These are phyloP conservation scores for Erodium maritimum DNA, from an alignment of 345 rosid genomes.

Conservation along the genomic window DNA sequence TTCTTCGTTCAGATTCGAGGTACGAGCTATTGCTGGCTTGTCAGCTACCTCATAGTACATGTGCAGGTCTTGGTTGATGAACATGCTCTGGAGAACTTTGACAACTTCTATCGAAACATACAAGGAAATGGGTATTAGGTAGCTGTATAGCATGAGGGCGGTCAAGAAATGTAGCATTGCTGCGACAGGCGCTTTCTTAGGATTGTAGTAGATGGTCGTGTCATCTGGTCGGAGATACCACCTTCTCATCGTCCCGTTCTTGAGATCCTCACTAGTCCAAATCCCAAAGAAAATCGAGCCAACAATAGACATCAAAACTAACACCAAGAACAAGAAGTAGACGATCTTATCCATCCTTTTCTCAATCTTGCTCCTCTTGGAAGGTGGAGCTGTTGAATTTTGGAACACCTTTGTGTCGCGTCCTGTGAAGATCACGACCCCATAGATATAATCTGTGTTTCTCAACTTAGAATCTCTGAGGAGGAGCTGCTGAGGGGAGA, in stretches of 20 bases:
- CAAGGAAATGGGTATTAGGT: conserved; percentile 86
- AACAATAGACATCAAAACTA: conserved; percentile 50
- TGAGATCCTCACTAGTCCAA: conserved; percentile 50
- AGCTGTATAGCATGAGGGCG: conserved; percentile 75
- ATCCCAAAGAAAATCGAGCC: conserved; percentile 77
- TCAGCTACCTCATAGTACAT: conserved; percentile 87
- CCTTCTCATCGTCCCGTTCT: conserved; percentile 61
- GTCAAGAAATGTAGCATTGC: conserved; percentile 65
- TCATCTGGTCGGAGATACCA: conserved; percentile 94
- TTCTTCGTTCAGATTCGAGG: conserved; percentile 97
- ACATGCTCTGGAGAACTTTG: conserved; percentile 79
- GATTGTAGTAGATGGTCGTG: conserved; percentile 54
- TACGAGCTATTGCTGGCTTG: conserved; percentile 84
- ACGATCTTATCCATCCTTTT: conserved; percentile 70
- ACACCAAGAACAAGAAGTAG: conserved; percentile 48
- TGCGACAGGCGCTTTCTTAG: conserved; percentile 47
- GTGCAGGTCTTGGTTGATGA: conserved; percentile 67
- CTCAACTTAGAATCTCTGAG: conserved; percentile 82
- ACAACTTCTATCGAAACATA: conserved; percentile 91
- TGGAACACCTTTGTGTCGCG: conserved; percentile 88
- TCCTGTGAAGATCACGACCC: conserved; percentile 82
- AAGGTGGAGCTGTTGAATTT: conserved; percentile 84
- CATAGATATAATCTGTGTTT: conserved; percentile 77
- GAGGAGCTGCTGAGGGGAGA: conserved; percentile 83
- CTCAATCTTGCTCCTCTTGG: conserved; percentile 89